phyloP scores from a whole-genome alignment of 768 basidiomycete genomes.

The Neoboletus magnificus region DNA sequence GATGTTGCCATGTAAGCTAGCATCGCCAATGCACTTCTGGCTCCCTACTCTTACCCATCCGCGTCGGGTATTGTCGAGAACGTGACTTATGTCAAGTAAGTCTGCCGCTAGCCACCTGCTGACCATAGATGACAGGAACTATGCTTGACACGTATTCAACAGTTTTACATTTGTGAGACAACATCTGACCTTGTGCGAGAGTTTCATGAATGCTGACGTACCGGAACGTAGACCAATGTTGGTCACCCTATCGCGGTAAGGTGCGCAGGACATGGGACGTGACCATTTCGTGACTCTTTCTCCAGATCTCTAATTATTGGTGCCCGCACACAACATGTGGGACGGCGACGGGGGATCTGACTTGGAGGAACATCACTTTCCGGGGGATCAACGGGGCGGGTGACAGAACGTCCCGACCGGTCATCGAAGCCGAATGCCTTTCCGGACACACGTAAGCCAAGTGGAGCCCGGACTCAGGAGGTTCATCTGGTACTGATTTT shows the following conservation, averaged over 20 bases:
- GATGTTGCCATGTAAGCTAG: background rate
- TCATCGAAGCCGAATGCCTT: background rate
- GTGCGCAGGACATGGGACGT: background rate
- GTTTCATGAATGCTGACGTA: background rate
- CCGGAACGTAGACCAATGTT: background rate
- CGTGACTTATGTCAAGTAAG: constrained; percentile 10
- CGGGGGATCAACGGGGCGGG: constrained; percentile 5
- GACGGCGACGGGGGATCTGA: background rate
- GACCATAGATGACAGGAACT: background rate
- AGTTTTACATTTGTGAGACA: constrained; percentile 14
- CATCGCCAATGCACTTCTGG: background rate
- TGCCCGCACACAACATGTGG: constrained; percentile 1
- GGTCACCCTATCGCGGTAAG: constrained; percentile 10
- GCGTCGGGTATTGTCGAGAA: constrained; percentile 10
- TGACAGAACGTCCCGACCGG: background rate
- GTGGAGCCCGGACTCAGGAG: background rate
- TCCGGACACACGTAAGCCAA: background rate
- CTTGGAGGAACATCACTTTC: constrained; percentile 11
- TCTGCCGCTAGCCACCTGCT: background rate
- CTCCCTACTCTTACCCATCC: constrained; percentile 8
- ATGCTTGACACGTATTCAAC: background rate
- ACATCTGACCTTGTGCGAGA: too few species aligned
- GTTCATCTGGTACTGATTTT: background rate
- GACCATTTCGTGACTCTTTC: background rate
- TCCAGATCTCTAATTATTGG: constrained; percentile 3